These are phyloP conservation scores for Nakazawaea siamensis DNA, from an alignment of 805 yeast species.

Conservation along the genomic window DNA sequence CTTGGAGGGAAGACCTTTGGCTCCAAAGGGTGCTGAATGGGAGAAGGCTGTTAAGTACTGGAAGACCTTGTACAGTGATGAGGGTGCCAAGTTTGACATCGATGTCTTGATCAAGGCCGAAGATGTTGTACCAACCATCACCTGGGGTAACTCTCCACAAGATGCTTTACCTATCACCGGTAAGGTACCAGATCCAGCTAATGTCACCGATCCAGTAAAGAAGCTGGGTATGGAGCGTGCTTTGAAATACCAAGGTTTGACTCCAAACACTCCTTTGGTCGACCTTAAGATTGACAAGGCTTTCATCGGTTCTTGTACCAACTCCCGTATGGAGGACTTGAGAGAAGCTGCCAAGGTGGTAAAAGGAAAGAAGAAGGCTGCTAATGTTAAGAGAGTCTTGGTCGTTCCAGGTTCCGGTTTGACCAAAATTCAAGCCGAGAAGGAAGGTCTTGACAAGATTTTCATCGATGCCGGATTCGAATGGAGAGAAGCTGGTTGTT, in stretches of 20 bases:
- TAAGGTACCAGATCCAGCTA: conserved; percentile 83
- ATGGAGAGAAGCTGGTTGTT: conserved; percentile 99
- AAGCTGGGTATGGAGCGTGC: conserved; percentile 88
- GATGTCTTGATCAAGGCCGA: conserved; percentile 74
- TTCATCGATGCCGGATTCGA: conserved; percentile 91
- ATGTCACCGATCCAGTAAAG: conserved; percentile 60
- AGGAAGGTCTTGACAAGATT: conserved; percentile 87
- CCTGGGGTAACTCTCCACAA: conserved; percentile 99
- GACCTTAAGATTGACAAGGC: conserved; percentile 85
- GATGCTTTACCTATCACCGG: conserved; percentile 95
- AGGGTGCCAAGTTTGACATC: conserved; percentile 81
- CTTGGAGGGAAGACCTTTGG: conserved; percentile 87
- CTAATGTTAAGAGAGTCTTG: conserved; percentile 69
- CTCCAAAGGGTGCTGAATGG: conserved; percentile 93
- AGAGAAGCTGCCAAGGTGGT: conserved; percentile 93
- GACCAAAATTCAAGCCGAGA: conserved; percentile 88
- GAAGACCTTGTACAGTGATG: conserved; percentile 82
- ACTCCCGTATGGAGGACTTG: conserved; percentile 94
- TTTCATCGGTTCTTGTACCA: conserved; percentile 97
- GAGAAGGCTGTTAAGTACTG: conserved; percentile 89
- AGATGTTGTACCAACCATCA: conserved; percentile 91
- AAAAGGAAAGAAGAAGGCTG: conserved; percentile 82
- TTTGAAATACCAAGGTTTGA: conserved; percentile 83
- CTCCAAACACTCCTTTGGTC: conserved; percentile 70
- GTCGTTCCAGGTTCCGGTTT: conserved; percentile 98